A percentile compares a stretch with the other conserved stretches of the same genome.
These are phyloP conservation scores for Suillus subalutaceus DNA, from an alignment of 768 basidiomycete species.

Conservation along the genomic window DNA sequence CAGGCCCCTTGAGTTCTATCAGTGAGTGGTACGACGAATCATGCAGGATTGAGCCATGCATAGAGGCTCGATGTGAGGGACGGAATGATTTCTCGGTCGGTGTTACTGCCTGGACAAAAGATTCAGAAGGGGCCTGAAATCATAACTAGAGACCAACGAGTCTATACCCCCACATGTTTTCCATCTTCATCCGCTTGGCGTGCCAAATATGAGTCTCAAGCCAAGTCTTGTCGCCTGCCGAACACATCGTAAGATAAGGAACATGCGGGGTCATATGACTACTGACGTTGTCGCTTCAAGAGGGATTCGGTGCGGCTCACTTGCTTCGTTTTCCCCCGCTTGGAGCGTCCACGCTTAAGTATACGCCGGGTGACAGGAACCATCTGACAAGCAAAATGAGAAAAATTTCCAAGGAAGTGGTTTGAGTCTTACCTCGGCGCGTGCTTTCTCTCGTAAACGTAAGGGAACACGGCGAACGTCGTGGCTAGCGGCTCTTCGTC, in stretches of 20 bases:
- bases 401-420: slow-evolving; percentile 33
- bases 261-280: slow-evolving; percentile 11
- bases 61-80: slow-evolving; percentile 86
- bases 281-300: slow-evolving; percentile 72
- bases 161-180: slow-evolving; percentile 88
- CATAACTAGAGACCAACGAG: slow-evolving; percentile 52
- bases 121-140: slow-evolving; percentile 2
- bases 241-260: not conserved
- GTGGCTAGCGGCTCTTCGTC: slow-evolving; percentile 93
- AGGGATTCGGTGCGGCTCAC: slow-evolving; percentile 62
- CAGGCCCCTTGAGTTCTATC: slow-evolving; percentile 72
- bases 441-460: slow-evolving; percentile 81
- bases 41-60: slow-evolving; percentile 84
- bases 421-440: slow-evolving; percentile 63
- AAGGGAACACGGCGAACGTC: slow-evolving; percentile 88
- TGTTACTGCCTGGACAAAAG: slow-evolving; percentile 60
- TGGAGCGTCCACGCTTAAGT: slow-evolving; percentile 51
- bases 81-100: slow-evolving; percentile 94
- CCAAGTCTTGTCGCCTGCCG: slow-evolving; percentile 83
- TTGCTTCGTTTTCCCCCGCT: slow-evolving; percentile 63
- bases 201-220: slow-evolving; percentile 98
- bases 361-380: slow-evolving; percentile 47
- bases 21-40: slow-evolving; percentile 86
- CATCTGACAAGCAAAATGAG: slow-evolving; percentile 43
- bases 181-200: slow-evolving; percentile 96